Conservation (phyloP, 139 green algal species). For the Penium margaritaceum region DNA sequence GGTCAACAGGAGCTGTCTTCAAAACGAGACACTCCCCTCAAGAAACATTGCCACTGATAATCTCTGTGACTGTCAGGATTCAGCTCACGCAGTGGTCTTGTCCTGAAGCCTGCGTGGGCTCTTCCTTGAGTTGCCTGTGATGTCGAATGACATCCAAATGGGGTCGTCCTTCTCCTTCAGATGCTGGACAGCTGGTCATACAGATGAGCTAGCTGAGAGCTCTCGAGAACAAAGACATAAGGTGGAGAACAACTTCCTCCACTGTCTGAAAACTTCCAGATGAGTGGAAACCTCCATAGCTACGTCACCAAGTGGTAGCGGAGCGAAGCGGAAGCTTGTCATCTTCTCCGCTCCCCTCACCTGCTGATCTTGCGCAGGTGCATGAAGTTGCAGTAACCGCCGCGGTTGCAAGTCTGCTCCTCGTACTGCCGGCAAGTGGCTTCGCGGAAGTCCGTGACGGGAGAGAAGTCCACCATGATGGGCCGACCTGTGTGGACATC, state of each 20-base stretch:
- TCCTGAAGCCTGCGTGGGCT: no score
- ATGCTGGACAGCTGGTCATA: not conserved
- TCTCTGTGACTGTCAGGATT: not conserved
- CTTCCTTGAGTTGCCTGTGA: no score
- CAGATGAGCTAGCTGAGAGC: not conserved
- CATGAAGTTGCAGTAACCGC: constrained; percentile 99
- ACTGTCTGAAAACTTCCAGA: not conserved
- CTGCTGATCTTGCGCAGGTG: constrained; percentile 88
- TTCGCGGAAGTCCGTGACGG: constrained; percentile 96
- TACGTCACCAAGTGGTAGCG: not conserved
- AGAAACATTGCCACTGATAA: not conserved
- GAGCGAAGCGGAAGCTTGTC: not conserved
- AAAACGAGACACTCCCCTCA: not conserved
- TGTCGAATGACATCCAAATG: no score
- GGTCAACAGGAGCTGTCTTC: not conserved
- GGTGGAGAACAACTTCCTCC: not conserved
- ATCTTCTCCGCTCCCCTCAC: no score
- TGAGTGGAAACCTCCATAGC: not conserved
- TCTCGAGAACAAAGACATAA: not conserved
- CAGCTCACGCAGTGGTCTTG: no score
- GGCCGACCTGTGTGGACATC: constrained; percentile 75
- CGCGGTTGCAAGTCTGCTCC: constrained; percentile 89
- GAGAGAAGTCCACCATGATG: constrained; percentile 87
- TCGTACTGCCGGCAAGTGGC: constrained; percentile 81
- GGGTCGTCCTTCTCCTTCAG: no score